Evolutionary conservation across 805 yeast genomes (phyloP), one percentile per base, ranked within the genome.

Genomic region (Wickerhamiella slavikovae): DNA sequence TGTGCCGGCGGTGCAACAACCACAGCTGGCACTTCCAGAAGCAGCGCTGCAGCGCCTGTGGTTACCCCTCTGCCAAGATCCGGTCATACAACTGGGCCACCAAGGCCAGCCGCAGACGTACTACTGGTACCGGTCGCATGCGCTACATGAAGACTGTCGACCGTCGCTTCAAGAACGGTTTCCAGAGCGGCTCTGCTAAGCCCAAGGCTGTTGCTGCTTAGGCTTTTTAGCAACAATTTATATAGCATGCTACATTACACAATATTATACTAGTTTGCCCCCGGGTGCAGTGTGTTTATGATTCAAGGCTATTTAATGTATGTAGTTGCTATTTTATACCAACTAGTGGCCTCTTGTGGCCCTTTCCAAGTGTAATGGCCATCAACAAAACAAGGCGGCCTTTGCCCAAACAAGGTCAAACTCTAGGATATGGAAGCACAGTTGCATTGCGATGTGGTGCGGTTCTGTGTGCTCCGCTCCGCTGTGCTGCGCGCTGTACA

Each of bases 101-200:
- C 49, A 89, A 89, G 77, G 93, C 95, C 58, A 79, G 83, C 76
- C 82, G 98, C 80, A 82, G 98, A 79, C 76, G 77, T 64, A 89
- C 98, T 50, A 83, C 95, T 51, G 98, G 98, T 71, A 73, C 96
- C 62, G 98, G 98, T 67, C 91, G 98, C 70, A 79, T 80, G 91
- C 69, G 83, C 62, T 71, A 85, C 82, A 73, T 89, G 65, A 89
- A 85, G 72, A 74, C 72, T 65, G 93, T 89, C 52, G 66, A 89
- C 51, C 83, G 96, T 74, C 79, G 82, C 71, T 85, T 85, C 78
- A 79, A 83, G 78, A 85, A 85, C 74, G 92, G 82, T 61, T 89
- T 89, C 94, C 94, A 79, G 65, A 59, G 93, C 53, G 79, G 82
- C 60, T 67, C 38, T 27, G 48, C 49, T 35, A 42, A 66, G 63